Conservation (phyloP, 1,139 yeast species). For the Kodamaea suecica region DNA sequence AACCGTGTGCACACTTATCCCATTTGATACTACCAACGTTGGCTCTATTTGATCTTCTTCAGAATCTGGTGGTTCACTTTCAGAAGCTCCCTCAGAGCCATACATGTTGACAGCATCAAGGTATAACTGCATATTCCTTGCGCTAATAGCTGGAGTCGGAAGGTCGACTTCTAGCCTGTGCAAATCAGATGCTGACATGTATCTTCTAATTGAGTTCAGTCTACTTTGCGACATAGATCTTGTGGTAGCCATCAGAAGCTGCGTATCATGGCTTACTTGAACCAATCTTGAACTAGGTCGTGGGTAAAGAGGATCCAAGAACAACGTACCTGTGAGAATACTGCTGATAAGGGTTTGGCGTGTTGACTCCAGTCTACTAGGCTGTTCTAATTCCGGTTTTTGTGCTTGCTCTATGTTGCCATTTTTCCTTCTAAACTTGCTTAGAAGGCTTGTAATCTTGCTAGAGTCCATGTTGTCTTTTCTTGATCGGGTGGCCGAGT, state of each 20-base stretch:
- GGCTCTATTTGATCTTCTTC: background rate
- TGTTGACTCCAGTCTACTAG: background rate
- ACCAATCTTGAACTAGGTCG: background rate
- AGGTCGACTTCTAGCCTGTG: background rate
- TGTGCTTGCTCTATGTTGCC: background rate
- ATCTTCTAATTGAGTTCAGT: background rate
- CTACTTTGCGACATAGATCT: background rate
- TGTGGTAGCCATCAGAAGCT: background rate
- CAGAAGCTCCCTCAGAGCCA: background rate
- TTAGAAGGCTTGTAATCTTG: background rate
- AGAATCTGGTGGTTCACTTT: no score
- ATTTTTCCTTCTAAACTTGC: background rate
- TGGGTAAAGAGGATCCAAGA: constrained; percentile 1
- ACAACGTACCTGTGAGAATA: background rate
- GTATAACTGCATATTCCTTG: background rate
- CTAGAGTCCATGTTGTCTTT: no score
- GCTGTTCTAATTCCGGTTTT: background rate
- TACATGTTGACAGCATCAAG: background rate
- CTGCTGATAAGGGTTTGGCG: background rate
- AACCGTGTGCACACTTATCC: no score
- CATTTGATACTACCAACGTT: no score
- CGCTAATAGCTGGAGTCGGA: background rate
- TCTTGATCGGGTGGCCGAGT: no score
- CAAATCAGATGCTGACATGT: background rate
- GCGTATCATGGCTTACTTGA: background rate